Percentiles rank a stretch among this genome's conserved stretches.
These are phyloP conservation scores for Solanum hybrid DNA, from an alignment of 305 asterid genomes.

Conservation along the genomic window DNA sequence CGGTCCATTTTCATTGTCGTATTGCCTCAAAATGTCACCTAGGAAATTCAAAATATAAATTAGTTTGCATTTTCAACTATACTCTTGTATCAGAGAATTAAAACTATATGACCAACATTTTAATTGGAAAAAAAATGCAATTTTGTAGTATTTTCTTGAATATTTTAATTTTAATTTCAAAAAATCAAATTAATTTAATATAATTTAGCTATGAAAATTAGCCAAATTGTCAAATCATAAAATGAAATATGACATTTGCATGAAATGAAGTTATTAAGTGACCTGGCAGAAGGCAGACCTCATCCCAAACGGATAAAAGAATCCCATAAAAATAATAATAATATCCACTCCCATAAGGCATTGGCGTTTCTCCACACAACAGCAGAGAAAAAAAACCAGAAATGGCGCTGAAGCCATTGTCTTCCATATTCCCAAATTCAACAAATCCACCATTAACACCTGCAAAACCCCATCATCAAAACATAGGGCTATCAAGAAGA, in stretches of 20 bases:
- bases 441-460: constrained; percentile 12
- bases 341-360: not conserved
- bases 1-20: not conserved
- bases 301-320: constrained; percentile 38
- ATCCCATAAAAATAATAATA: not conserved
- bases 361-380: constrained; percentile 6
- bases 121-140: not conserved
- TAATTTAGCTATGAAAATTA: not conserved
- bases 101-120: not conserved
- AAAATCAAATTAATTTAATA: not conserved
- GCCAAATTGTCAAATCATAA: not conserved
- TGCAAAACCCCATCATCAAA: constrained; percentile 14
- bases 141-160: not conserved
- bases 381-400: not conserved
- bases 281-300: constrained; percentile 2
- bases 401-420: constrained; percentile 35
- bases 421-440: constrained; percentile 20
- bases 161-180: not conserved
- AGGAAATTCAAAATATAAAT: not conserved
- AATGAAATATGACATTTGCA: not conserved
- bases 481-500: constrained; percentile 34
- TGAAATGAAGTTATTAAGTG: not conserved
- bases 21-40: not conserved
- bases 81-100: not conserved
- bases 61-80: not conserved